A percentile compares a stretch with the other conserved stretches of the same genome.
phyloP scores from a whole-genome alignment of 2,329 filamentous ascomycete genomes.

The Escovopsis weberi region DNA sequence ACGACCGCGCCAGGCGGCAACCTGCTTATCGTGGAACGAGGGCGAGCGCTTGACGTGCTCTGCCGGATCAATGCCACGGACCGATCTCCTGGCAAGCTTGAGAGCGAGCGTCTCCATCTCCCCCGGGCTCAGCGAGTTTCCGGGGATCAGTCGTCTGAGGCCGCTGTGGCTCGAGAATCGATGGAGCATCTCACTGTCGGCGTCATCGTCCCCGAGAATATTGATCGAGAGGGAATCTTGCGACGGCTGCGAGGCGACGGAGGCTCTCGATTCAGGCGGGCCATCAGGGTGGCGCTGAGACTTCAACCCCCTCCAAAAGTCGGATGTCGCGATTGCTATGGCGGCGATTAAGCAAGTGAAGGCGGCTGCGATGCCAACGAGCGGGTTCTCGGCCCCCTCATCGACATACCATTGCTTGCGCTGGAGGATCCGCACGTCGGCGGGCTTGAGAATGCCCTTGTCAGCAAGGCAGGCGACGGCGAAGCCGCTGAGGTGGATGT shows the following conservation, averaged over 20 bases:
- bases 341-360: slow-evolving; percentile 51
- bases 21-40: slow-evolving; percentile 10
- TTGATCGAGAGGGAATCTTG: background rate
- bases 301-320: slow-evolving; percentile 10
- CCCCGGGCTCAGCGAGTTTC: slow-evolving; percentile 7
- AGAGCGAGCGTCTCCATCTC: slow-evolving; percentile 16
- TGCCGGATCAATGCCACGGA: slow-evolving; percentile 33
- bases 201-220: background rate
- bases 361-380: slow-evolving; percentile 50
- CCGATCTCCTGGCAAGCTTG: slow-evolving; percentile 18
- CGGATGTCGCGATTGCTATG: slow-evolving; percentile 38
- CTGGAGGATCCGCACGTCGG: slow-evolving; percentile 37
- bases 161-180: background rate
- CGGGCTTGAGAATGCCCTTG: slow-evolving; percentile 38
- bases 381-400: slow-evolving; percentile 48
- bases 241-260: background rate
- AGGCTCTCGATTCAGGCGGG: background rate
- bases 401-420: slow-evolving; percentile 46
- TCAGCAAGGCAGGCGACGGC: slow-evolving; percentile 44
- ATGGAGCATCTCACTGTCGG: background rate
- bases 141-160: slow-evolving; percentile 1
- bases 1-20: slow-evolving; percentile 12
- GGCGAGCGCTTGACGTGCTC: slow-evolving; percentile 6
- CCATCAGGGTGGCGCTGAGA: background rate
- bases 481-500: slow-evolving; percentile 45